Conservation (phyloP, 169 alveolate genomes). For the Pseudocohnilembus persalinus region DNA sequence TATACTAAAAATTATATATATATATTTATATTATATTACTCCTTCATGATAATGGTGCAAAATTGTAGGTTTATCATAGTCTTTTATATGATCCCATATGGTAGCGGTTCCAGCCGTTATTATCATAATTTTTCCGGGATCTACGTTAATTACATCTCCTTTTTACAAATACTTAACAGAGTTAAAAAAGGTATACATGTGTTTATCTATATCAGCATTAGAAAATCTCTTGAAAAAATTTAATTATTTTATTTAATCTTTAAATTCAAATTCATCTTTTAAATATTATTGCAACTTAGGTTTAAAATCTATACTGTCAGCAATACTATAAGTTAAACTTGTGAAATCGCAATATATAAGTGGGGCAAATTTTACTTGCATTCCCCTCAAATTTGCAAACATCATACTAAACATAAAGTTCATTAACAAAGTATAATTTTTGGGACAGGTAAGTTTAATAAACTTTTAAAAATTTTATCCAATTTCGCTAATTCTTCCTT, state of each 20-base stretch:
- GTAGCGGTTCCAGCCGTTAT: background rate
- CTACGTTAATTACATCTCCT: background rate
- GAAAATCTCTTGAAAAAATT: background rate
- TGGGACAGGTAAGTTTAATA: constrained; percentile 5
- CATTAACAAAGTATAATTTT: constrained; percentile 2
- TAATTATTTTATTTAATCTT: too few relatives aligned
- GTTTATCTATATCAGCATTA: background rate
- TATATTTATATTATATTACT: background rate
- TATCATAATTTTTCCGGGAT: background rate
- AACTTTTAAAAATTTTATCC: background rate
- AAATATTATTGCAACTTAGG: background rate
- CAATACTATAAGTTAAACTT: background rate
- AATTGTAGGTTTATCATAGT: background rate
- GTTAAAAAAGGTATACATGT: too few relatives aligned
- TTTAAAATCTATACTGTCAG: background rate
- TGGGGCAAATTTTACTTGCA: constrained; percentile 1
- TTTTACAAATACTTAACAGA: too few relatives aligned
- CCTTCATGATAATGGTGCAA: background rate
- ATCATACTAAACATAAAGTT: constrained; percentile 9
- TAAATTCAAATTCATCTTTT: too few relatives aligned
- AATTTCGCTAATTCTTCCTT: background rate
- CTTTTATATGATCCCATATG: background rate
- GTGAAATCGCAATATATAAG: background rate
- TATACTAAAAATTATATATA: too few relatives aligned
- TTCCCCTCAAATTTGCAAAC: background rate